Evolutionary conservation across 2,329 filamentous ascomycete genomes (phyloP), one percentile per base, ranked within the genome.

Genomic region (Fusarium humuli): DNA sequence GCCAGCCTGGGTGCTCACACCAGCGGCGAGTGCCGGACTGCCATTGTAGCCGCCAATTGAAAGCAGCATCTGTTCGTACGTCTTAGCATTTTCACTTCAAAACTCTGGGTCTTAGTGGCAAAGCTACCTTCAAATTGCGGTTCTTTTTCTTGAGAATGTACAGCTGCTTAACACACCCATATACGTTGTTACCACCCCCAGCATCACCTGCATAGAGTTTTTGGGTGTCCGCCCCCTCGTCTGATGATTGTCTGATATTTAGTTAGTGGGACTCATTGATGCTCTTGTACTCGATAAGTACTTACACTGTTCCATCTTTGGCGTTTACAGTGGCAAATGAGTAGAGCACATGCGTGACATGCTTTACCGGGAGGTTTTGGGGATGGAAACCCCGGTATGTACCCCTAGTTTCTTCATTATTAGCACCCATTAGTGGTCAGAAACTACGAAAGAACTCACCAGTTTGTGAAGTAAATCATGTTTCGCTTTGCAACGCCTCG

Each of bases 91-190:
- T 37, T 67, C 44, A 66, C 44, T 20, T 41, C 4, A 5, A 13
- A 20, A 16, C 2, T 6, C 25, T 22, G 5, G 5, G 16, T 20
- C n/a, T 50, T 46, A 16, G 34, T 46, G 46, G 12, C 49, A 49
- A 16, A 32, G 57, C 41, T 47, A 91, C 85, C 80, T 97, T 97
- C 61, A 97, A 80, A 55, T 92, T 88, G 22, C 93, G 88, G 77
- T 97, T 88, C 71, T 85, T 81, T 80, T 94, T 90, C 83, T 97
- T 97, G 55, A 92, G 85, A 2, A 93, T 79, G 77, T 87, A 93
- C 2, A 97, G 82, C 77, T 95, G 92, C 81, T 94, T 94, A 68
- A 94, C 79, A 75, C 89, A 91, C 42, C 94, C 94, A 74, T 94
- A 94, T 53, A 90, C 88, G 75, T 95, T 94, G 62, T 82, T 88